These are phyloP conservation scores for Trichophyton equinum DNA, from an alignment of 2,329 filamentous ascomycete genomes.

Conservation along the genomic window DNA sequence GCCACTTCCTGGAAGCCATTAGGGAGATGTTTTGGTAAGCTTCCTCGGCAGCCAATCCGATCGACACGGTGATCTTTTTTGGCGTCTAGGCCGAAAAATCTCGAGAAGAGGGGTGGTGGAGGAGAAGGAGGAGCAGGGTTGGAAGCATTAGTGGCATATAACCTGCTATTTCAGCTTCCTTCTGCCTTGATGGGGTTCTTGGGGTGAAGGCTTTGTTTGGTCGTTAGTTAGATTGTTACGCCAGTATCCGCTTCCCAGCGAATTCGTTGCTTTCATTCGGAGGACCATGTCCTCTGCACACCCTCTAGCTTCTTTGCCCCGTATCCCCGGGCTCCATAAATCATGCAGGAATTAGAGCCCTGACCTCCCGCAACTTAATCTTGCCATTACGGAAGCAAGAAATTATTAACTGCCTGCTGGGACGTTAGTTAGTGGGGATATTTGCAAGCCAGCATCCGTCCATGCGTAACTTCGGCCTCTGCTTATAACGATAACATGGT, in stretches of 20 bases:
- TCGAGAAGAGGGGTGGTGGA: not conserved
- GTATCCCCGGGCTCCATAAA: not conserved
- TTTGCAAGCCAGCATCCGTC: not conserved
- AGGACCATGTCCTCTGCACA: not conserved
- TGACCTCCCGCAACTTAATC: conserved; percentile 1
- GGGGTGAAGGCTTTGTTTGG: not conserved
- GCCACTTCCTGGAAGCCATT: not conserved
- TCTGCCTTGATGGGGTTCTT: not conserved
- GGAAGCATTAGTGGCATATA: not conserved
- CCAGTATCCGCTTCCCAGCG: not conserved
- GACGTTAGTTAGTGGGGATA: not conserved
- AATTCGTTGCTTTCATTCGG: not conserved
- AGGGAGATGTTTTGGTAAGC: not conserved
- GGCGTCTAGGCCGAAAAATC: not conserved
- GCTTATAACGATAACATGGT: not conserved
- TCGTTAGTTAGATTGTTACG: not conserved
- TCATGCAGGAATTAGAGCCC: not conserved
- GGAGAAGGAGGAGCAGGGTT: not conserved
- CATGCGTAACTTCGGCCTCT: not conserved
- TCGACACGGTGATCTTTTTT: not conserved
- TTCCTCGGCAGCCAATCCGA: not conserved
- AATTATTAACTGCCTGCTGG: not conserved
- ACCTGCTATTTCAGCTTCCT: not conserved
- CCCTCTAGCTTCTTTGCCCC: not conserved
- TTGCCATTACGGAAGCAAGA: not conserved